Evolutionary conservation across 2,329 filamentous ascomycete species (phyloP).

Genomic region (Aspergillus fumigatus): DNA sequence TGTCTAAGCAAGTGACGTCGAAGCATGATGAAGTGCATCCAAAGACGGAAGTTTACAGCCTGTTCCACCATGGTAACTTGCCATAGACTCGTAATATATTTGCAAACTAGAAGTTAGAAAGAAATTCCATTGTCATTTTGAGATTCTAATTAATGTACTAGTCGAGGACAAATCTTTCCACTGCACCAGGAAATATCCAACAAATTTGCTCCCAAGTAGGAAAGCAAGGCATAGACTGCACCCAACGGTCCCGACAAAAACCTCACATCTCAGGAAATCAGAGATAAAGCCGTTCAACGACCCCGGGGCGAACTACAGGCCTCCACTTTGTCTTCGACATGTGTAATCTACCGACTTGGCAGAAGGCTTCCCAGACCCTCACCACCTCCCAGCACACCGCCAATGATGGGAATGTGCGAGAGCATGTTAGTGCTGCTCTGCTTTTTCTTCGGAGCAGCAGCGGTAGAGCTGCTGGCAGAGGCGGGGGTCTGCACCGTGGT

Average conservation of each 20-base stretch:
- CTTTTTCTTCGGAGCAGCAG: neutral
- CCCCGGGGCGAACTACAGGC: neutral
- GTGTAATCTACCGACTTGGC: neutral
- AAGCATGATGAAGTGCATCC: neutral
- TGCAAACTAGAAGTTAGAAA: neutral
- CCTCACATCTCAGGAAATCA: no score
- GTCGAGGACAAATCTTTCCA: neutral
- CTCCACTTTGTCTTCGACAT: neutral
- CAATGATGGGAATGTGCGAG: conserved; percentile 21
- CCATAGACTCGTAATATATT: neutral
- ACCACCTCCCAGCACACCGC: conserved; percentile 9
- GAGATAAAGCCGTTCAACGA: no score
- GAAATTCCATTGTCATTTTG: neutral
- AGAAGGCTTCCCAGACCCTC: neutral
- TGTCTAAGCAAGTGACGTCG: no score
- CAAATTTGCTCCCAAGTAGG: neutral
- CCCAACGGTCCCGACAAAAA: neutral
- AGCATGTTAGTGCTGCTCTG: conserved; percentile 9
- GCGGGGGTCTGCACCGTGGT: neutral
- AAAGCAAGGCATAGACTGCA: neutral
- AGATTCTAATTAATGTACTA: neutral
- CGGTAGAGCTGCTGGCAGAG: neutral
- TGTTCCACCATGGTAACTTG: neutral
- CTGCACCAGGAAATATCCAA: neutral
- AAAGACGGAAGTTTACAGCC: neutral